Conservation (phyloP, 306 rosid genomes). For the Vigna trinervia region DNA sequence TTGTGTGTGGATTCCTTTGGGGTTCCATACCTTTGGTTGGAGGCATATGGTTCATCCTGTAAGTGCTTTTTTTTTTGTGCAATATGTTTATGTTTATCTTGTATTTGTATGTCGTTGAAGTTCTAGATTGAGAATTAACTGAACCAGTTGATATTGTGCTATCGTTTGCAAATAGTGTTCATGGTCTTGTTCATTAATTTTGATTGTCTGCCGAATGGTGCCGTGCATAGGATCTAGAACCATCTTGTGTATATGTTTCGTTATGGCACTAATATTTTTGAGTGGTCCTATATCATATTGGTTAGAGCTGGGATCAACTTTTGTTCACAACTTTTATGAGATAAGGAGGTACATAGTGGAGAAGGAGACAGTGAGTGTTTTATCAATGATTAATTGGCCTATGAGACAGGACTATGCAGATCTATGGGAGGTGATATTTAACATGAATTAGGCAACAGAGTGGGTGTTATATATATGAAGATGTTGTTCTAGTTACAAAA, state of each 20-base stretch:
- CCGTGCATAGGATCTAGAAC: background rate
- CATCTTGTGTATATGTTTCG: background rate
- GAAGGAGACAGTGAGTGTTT: background rate
- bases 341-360: background rate
- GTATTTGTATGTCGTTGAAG: background rate
- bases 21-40: constrained; percentile 94
- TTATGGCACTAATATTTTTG: background rate
- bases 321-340: background rate
- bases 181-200: background rate
- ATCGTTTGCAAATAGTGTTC: background rate
- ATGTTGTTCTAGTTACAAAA: constrained; percentile 12
- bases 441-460: constrained; percentile 16
- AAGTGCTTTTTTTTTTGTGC: constrained; percentile 49
- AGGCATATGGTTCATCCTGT: constrained; percentile 92
- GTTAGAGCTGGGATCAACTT: constrained; percentile 8
- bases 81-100: constrained; percentile 17
- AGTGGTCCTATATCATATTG: background rate
- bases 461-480: constrained; percentile 24
- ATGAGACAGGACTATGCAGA: constrained; percentile 16
- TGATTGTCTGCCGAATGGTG: constrained; percentile 1
- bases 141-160: constrained; percentile 1
- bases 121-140: background rate
- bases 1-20: constrained; percentile 81
- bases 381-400: constrained; percentile 9
- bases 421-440: constrained; percentile 1